Evolutionary conservation across 768 basidiomycete species (phyloP).

Genomic region (Amanita exitialis): DNA sequence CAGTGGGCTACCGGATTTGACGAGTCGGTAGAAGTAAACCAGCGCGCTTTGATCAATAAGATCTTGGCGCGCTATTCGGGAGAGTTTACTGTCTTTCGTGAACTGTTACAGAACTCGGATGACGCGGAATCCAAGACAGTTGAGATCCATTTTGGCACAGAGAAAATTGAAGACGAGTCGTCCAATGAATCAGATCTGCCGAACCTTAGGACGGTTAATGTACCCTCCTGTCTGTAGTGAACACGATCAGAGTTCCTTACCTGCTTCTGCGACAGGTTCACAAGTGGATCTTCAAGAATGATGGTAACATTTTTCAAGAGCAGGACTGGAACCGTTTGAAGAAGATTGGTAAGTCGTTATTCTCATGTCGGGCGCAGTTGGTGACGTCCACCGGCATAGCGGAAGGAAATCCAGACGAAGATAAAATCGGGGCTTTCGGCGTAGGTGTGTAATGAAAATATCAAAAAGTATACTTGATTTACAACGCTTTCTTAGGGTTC

Average conservation of each 20-base stretch:
- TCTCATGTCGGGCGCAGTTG: background rate
- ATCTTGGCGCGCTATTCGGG: slow-evolving; percentile 93
- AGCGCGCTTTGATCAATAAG: slow-evolving; percentile 94
- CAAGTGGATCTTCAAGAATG: slow-evolving; percentile 83
- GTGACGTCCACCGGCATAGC: slow-evolving; percentile 30
- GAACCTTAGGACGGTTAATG: slow-evolving; percentile 54
- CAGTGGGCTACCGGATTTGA: slow-evolving; percentile 57
- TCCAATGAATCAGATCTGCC: slow-evolving; percentile 24
- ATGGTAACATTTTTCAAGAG: slow-evolving; percentile 72
- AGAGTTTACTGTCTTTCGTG: slow-evolving; percentile 79
- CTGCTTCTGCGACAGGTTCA: slow-evolving; percentile 39
- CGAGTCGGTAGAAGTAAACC: slow-evolving; percentile 86
- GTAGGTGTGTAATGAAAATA: slow-evolving; percentile 39
- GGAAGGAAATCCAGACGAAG: slow-evolving; percentile 89
- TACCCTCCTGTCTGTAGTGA: slow-evolving; percentile 17
- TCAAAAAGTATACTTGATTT: background rate
- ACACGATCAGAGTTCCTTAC: background rate
- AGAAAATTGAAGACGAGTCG: slow-evolving; percentile 20
- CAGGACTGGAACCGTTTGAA: slow-evolving; percentile 87
- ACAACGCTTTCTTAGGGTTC: slow-evolving; percentile 35
- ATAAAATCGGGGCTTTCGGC: slow-evolving; percentile 93
- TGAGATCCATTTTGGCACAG: slow-evolving; percentile 75
- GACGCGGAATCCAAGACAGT: slow-evolving; percentile 72
- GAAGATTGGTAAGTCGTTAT: slow-evolving; percentile 61
- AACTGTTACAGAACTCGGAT: slow-evolving; percentile 93